A percentile compares a stretch with the other conserved stretches of the same genome.
Conservation (phyloP, 2,329 filamentous ascomycete genomes). For the Cordyceps cateniannulata region DNA sequence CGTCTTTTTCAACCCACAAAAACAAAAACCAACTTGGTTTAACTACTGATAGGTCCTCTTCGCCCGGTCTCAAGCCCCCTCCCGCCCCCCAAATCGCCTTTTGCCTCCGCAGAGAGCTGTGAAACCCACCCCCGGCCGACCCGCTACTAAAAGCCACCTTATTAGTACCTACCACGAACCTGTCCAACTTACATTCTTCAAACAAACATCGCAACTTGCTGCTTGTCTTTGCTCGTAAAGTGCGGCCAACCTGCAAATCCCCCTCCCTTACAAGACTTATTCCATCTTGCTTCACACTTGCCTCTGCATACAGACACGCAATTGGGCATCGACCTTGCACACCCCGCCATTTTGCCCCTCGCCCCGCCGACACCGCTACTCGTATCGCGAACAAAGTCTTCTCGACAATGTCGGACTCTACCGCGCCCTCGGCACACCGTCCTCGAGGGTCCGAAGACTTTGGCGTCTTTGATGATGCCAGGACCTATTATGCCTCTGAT, state of each 20-base stretch:
- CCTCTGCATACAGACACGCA: not conserved
- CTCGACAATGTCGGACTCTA: conserved; percentile 11
- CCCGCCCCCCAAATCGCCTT: not conserved
- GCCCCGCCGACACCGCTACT: conserved; percentile 12
- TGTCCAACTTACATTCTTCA: not conserved
- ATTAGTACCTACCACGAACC: not conserved
- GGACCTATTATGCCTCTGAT: conserved; percentile 52
- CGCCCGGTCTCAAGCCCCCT: not conserved
- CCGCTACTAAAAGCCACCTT: conserved; percentile 8
- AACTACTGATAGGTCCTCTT: not conserved
- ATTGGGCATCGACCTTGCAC: not conserved
- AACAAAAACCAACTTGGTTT: not conserved
- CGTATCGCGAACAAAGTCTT: not conserved
- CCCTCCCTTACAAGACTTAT: not conserved
- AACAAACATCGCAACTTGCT: not conserved
- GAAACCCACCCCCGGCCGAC: not conserved
- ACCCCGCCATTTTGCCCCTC: conserved; percentile 4
- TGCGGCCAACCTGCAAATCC: not conserved
- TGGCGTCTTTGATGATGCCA: conserved; percentile 49
- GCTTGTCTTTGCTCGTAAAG: not conserved
- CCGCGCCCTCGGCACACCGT: conserved; percentile 7
- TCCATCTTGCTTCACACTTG: not conserved
- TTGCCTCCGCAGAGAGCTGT: not conserved
- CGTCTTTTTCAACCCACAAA: not conserved
- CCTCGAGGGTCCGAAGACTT: conserved; percentile 38